Conservation (phyloP, 768 basidiomycete species). For the Lentinus brumalis region DNA sequence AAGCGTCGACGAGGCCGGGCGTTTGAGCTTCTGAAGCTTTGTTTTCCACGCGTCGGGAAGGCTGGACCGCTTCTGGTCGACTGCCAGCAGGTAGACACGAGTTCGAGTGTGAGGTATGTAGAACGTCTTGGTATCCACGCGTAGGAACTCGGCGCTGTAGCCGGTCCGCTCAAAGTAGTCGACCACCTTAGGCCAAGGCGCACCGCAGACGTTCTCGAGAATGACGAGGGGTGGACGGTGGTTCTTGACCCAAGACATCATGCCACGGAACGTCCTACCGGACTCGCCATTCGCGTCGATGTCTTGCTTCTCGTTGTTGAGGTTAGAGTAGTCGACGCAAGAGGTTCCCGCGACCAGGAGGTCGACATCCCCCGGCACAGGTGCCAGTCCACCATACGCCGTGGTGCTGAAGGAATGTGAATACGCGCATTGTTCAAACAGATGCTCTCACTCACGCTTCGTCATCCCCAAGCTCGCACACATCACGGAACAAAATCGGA, state of each 20-base stretch:
- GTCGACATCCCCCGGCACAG: conserved; percentile 90
- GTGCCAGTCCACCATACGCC: conserved; percentile 84
- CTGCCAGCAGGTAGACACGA: conserved; percentile 84
- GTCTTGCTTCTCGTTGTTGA: conserved; percentile 90
- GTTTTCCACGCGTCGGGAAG: conserved; percentile 74
- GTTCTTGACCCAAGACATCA: conserved; percentile 89
- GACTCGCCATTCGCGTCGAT: conserved; percentile 92
- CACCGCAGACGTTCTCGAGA: conserved; percentile 90
- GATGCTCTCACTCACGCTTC: conserved; percentile 60
- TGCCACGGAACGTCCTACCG: conserved; percentile 90
- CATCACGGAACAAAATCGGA: conserved; percentile 90
- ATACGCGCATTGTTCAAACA: conserved; percentile 4
- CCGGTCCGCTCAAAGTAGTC: conserved; percentile 72
- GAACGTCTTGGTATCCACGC: conserved; percentile 85
- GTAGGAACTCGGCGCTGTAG: conserved; percentile 70
- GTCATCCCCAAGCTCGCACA: conserved; percentile 80
- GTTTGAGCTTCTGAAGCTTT: conserved; percentile 62
- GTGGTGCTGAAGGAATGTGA: conserved; percentile 60
- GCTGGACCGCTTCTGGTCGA: conserved; percentile 60
- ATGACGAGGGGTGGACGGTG: conserved; percentile 92
- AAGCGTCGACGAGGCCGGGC: conserved; percentile 85
- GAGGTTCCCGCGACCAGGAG: conserved; percentile 92
- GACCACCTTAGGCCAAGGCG: conserved; percentile 82
- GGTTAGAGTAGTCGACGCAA: conserved; percentile 95
- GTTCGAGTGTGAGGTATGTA: conserved; percentile 96